Percentiles rank a stretch among this genome's conserved stretches.
phyloP scores from a whole-genome alignment of 129 eudicot genomes.

The Arctium minus region DNA sequence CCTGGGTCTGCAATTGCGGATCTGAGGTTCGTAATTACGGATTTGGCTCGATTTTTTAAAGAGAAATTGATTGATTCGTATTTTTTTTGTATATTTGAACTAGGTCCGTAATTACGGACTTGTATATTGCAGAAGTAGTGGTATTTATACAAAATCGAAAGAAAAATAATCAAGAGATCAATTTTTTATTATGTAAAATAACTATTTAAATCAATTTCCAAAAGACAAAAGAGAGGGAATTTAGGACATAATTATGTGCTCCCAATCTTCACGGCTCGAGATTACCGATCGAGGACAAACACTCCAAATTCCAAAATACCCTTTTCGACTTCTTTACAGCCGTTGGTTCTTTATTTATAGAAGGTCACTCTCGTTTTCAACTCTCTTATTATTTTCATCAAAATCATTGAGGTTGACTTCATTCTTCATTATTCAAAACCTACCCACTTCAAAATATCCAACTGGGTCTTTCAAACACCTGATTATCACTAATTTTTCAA shows the following conservation, averaged over 20 bases:
- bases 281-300: slow-evolving; percentile 14
- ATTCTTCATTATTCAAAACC: slow-evolving; percentile 14
- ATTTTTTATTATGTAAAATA: too few species aligned
- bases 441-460: slow-evolving; percentile 26
- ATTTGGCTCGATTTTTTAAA: too few species aligned
- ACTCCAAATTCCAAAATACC: not conserved
- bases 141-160: too few species aligned
- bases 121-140: too few species aligned
- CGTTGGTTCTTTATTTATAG: slow-evolving; percentile 18
- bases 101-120: too few species aligned
- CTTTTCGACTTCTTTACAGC: slow-evolving; percentile 30
- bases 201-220: too few species aligned
- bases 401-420: slow-evolving; percentile 29
- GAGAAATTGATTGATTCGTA: too few species aligned
- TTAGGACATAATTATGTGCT: slow-evolving; percentile 7
- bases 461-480: not conserved
- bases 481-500: not conserved
- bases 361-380: not conserved
- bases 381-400: not conserved
- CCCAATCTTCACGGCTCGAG: slow-evolving; percentile 24
- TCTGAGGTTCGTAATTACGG: too few species aligned
- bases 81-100: too few species aligned
- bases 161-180: too few species aligned
- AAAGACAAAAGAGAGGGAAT: not conserved
- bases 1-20: too few species aligned